Evolutionary conservation across 345 rosid genomes (phyloP).

Genomic region (Linum lewisii): DNA sequence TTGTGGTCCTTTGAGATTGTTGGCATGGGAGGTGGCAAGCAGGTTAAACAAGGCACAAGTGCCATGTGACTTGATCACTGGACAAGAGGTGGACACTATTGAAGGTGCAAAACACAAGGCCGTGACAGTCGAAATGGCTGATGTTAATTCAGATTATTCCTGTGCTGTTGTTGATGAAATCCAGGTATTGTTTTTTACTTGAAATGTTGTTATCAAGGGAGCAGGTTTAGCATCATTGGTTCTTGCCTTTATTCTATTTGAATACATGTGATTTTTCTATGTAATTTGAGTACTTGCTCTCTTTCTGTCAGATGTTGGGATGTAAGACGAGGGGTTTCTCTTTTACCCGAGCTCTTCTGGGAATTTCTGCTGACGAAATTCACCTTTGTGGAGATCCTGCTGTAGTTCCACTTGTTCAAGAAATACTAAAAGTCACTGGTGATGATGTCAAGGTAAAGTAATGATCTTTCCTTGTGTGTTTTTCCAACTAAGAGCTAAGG

Average conservation of each 20-base stretch:
- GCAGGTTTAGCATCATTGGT: background rate
- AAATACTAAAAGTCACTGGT: conserved; percentile 66
- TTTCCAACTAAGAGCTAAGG: background rate
- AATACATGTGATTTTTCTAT: background rate
- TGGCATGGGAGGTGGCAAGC: conserved; percentile 95
- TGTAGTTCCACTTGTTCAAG: conserved; percentile 69
- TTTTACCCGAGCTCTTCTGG: conserved; percentile 86
- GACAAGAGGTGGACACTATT: conserved; percentile 81
- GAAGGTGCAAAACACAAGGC: conserved; percentile 88
- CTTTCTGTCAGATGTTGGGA: conserved; percentile 57
- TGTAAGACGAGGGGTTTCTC: conserved; percentile 78
- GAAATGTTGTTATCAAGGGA: background rate
- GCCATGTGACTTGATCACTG: conserved; percentile 83
- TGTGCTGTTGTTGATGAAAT: conserved; percentile 91
- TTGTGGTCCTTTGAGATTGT: conserved; percentile 91
- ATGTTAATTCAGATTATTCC: conserved; percentile 46
- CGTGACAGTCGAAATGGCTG: conserved; percentile 96
- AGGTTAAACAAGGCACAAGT: conserved; percentile 75
- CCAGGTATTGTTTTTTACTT: conserved; percentile 38
- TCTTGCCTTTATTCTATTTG: background rate
- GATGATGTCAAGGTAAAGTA: conserved; percentile 61
- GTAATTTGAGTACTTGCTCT: conserved; percentile 6
- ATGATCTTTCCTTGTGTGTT: background rate
- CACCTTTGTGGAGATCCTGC: conserved; percentile 97
- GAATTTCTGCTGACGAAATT: conserved; percentile 74